Evolutionary conservation across 1,139 yeast species (phyloP).

Genomic region (Pichia sp.): DNA sequence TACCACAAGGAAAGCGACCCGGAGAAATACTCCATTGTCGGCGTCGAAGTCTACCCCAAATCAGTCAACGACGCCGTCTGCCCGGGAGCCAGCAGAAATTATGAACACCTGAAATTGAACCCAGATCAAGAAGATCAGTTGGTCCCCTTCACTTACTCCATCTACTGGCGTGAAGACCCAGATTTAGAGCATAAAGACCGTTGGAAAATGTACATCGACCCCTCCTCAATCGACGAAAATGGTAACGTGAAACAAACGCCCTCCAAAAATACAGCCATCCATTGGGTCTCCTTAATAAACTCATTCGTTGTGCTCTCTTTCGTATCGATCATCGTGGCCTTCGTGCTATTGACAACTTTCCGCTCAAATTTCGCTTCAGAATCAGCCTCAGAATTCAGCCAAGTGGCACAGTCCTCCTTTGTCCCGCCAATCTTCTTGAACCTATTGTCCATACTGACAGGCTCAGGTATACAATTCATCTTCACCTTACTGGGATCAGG

Average conservation of each 20-base stretch:
- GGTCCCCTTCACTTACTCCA: constrained; percentile 79
- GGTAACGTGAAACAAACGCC: constrained; percentile 33
- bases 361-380: constrained; percentile 1
- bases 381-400: constrained; percentile 1
- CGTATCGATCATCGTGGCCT: constrained; percentile 59
- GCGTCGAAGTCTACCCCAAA: constrained; percentile 86
- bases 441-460: constrained; percentile 52
- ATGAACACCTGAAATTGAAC: constrained; percentile 48
- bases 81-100: constrained; percentile 63
- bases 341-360: constrained; percentile 51
- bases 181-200: constrained; percentile 63
- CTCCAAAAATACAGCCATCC: constrained; percentile 50
- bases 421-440: constrained; percentile 46
- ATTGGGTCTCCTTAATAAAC: constrained; percentile 68
- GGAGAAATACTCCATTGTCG: constrained; percentile 60
- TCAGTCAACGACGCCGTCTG: constrained; percentile 65
- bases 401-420: constrained; percentile 51
- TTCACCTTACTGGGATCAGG: constrained; percentile 62
- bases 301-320: constrained; percentile 58
- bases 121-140: constrained; percentile 36
- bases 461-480: constrained; percentile 70
- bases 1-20: constrained; percentile 54
- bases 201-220: constrained; percentile 59
- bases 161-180: constrained; percentile 83
- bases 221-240: constrained; percentile 17